These are phyloP conservation scores for Trypanosoma grayi DNA, from an alignment of 208 protist genomes.

Conservation along the genomic window DNA sequence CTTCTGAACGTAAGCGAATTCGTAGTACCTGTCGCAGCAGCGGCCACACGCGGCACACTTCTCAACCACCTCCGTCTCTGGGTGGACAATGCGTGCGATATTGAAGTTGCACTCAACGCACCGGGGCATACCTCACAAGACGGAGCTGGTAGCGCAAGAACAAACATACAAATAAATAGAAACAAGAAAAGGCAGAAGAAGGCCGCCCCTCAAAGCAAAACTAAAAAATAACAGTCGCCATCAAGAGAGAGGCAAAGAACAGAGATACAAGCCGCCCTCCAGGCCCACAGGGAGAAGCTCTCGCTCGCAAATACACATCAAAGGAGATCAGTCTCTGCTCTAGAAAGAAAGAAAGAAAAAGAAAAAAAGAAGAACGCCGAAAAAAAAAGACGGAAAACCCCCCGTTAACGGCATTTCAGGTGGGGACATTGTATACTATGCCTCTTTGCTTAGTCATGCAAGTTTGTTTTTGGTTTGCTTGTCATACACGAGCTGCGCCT, in stretches of 20 bases:
- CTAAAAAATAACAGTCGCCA: too few species aligned
- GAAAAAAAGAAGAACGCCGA: background rate
- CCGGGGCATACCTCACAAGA: constrained; percentile 79
- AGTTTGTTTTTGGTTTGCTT: background rate
- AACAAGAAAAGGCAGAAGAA: too few species aligned
- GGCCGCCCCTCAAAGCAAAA: too few species aligned
- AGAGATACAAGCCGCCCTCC: too few species aligned
- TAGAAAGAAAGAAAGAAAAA: background rate
- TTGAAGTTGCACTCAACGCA: constrained; percentile 71
- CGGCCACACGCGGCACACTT: constrained; percentile 58
- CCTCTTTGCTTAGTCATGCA: background rate
- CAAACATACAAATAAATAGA: too few species aligned
- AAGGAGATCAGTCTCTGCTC: too few species aligned
- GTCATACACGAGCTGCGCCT: background rate
- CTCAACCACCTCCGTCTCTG: constrained; percentile 70
- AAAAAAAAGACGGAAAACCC: background rate
- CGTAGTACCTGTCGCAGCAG: constrained; percentile 68
- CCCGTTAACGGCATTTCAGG: background rate
- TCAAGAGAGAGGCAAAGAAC: too few species aligned
- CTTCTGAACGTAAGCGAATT: constrained; percentile 71
- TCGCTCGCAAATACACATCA: too few species aligned
- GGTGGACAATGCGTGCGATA: constrained; percentile 57
- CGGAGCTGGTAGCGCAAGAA: too few species aligned
- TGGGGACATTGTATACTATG: background rate
- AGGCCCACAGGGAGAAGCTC: too few species aligned